Conservation (phyloP, 176 grass and related monocot species). For the Musa acuminata region DNA sequence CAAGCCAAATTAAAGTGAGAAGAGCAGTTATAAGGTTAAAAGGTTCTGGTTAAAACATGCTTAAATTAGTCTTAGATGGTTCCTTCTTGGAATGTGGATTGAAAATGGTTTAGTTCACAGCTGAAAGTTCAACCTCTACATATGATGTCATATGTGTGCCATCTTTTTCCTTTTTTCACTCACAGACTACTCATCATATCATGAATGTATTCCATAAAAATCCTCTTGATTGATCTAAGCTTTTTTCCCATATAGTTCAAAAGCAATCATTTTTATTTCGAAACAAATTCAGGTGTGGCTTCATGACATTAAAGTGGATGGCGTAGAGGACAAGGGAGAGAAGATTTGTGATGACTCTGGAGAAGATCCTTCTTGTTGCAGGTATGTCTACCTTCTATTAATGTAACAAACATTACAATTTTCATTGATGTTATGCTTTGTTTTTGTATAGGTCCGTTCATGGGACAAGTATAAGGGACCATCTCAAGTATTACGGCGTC, state of each 20-base stretch:
- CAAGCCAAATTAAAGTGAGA: too few species aligned
- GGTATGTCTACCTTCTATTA: slow-evolving; percentile 25
- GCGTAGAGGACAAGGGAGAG: slow-evolving; percentile 13
- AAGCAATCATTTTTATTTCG: background rate
- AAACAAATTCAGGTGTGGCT: slow-evolving; percentile 62
- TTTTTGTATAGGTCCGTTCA: background rate
- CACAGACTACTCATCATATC: too few species aligned
- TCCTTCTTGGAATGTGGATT: too few species aligned
- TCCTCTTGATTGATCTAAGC: background rate
- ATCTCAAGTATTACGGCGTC: slow-evolving; percentile 7
- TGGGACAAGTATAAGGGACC: slow-evolving; percentile 5
- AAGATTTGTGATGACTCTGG: slow-evolving; percentile 73
- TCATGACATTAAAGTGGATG: slow-evolving; percentile 25
- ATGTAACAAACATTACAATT: background rate
- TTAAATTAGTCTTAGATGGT: too few species aligned
- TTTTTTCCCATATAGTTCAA: background rate
- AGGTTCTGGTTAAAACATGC: too few species aligned
- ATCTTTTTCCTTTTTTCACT: too few species aligned
- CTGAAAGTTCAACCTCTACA: too few species aligned
- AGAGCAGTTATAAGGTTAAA: too few species aligned
- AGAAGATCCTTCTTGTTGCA: slow-evolving; percentile 76
- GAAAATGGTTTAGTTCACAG: too few species aligned
- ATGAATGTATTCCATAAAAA: too few species aligned
- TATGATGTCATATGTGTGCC: too few species aligned
- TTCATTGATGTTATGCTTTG: background rate